Percentiles rank a stretch among this genome's conserved stretches.
Evolutionary conservation across 2,329 filamentous ascomycete genomes (phyloP).

Genomic region (Camillea tinctor): DNA sequence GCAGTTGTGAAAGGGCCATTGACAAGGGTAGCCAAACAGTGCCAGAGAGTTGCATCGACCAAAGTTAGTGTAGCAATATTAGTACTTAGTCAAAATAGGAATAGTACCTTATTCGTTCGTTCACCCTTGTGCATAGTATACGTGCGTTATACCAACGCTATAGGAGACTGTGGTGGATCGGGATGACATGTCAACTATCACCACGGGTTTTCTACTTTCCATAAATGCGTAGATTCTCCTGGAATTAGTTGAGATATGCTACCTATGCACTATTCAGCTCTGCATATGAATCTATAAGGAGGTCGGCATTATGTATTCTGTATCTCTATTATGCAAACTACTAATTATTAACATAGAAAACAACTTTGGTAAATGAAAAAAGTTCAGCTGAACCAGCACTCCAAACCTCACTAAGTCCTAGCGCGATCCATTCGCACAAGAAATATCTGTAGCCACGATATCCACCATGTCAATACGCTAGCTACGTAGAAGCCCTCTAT

Average conservation of each 20-base stretch:
- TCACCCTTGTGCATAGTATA: neutral
- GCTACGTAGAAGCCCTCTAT: neutral
- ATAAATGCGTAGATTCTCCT: neutral
- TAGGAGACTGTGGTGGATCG: neutral
- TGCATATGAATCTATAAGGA: neutral
- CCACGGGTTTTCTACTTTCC: neutral
- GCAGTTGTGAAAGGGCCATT: neutral
- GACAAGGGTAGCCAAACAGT: neutral
- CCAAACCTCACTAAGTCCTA: neutral
- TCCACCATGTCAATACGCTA: neutral
- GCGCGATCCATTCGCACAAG: neutral
- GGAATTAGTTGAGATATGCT: neutral
- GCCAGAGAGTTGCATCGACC: neutral
- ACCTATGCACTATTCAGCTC: neutral
- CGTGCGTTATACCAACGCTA: neutral
- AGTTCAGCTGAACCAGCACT: neutral
- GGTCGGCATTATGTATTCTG: too few relatives aligned
- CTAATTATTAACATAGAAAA: neutral
- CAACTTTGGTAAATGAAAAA: neutral
- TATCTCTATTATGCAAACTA: neutral
- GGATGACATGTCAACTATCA: neutral
- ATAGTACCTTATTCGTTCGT: neutral
- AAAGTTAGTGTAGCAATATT: neutral
- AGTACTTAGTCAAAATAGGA: too few relatives aligned
- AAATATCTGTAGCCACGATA: neutral